Evolutionary conservation across 306 rosid species (phyloP).

Genomic region (Vicia faba): DNA sequence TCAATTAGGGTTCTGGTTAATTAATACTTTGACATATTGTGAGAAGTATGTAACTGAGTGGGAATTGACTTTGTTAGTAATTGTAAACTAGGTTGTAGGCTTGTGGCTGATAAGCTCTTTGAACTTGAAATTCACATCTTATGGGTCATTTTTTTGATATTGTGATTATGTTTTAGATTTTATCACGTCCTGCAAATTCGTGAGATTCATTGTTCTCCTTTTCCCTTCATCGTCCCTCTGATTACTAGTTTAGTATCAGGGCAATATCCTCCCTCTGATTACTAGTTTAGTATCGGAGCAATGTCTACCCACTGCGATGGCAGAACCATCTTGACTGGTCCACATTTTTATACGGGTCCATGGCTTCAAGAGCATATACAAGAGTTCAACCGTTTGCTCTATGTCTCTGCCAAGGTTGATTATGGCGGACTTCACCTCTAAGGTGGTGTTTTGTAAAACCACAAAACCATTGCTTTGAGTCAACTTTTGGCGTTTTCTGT

Average conservation of each 20-base stretch:
- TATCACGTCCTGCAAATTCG: neutral
- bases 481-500: neutral
- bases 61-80: neutral
- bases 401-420: neutral
- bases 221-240: neutral
- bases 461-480: neutral
- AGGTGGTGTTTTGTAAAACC: too few species aligned
- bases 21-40: neutral
- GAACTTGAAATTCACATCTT: neutral
- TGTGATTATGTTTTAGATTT: neutral
- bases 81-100: neutral
- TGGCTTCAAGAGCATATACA: neutral
- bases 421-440: too few species aligned
- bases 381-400: neutral
- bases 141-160: neutral
- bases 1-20: conserved; percentile 6
- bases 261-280: neutral
- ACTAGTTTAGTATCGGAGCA: neutral
- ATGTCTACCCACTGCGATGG: neutral
- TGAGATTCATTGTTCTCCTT: neutral
- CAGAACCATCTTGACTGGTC: neutral
- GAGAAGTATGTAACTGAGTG: neutral
- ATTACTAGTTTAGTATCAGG: too few species aligned
- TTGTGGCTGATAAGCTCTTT: conserved; percentile 1
- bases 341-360: neutral